Evolutionary conservation across 78 protist species (phyloP).

Genomic region (Isochrysis galbana): DNA sequence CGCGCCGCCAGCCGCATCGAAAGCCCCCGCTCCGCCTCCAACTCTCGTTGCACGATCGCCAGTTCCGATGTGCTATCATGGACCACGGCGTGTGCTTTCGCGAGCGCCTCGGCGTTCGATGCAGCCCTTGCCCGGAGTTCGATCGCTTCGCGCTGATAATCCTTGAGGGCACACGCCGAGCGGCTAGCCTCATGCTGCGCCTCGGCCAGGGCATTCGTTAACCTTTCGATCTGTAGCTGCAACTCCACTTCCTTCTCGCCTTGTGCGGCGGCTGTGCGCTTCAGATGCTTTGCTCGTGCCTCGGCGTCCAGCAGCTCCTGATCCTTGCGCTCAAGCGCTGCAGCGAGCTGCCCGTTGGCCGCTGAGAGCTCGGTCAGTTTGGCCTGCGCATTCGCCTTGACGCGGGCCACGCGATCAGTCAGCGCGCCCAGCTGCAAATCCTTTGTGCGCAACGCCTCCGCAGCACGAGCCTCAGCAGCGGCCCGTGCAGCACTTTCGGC

Average conservation of each 20-base stretch:
- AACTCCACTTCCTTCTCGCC: background rate
- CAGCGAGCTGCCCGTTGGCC: background rate
- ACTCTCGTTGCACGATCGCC: background rate
- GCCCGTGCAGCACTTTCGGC: background rate
- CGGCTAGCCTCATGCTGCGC: background rate
- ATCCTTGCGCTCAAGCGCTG: background rate
- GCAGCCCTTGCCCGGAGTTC: too few relatives aligned
- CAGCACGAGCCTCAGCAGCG: background rate
- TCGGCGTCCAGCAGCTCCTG: background rate
- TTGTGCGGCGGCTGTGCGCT: background rate
- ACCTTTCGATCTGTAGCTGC: background rate
- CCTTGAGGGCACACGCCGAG: background rate
- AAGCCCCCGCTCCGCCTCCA: background rate
- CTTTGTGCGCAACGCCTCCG: background rate
- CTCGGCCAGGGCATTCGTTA: background rate
- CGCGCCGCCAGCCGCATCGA: background rate
- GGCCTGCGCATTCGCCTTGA: background rate
- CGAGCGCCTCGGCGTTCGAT: background rate
- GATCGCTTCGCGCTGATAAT: too few relatives aligned
- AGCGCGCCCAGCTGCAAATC: background rate
- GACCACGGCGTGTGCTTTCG: background rate
- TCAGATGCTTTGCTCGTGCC: background rate
- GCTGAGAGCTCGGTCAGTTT: background rate
- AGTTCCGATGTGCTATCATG: background rate
- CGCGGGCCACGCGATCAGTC: background rate